Evolutionary conservation across 148 eudicot genomes (phyloP), one percentile per base, ranked within the genome.

Genomic region (Rhododendron vialii): DNA sequence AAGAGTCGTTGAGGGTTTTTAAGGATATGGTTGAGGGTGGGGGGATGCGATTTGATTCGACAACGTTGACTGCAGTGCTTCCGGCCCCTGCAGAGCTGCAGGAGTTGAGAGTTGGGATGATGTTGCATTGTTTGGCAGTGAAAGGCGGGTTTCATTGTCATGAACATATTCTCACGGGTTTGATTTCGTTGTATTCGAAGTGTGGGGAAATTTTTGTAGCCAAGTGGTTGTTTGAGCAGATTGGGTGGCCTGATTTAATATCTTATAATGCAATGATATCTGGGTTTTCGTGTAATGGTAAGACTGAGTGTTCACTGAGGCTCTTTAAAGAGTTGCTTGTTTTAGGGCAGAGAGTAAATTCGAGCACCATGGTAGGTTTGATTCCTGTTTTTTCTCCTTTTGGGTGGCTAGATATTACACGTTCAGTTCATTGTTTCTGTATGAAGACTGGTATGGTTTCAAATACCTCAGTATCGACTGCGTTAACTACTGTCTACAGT

Each of bases 201-300:
- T 95, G 98, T 84, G 92, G 93, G 85, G 92, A 95, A 48, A 82
- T 89, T 65, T 86, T 59, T 3, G 86, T 88, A 5, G 96, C 98
- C 4, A 87, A 80, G 80, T 76, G 69, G 59, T 84, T 95, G 90
- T 96, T 96, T 89, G 90, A 81, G 33, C 88, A 85, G 87, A 92
- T 94, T 59, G 30, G 75, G 74, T 83, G 81, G 78, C 95, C 95
- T 17, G 98, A 96, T 88, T 86, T 94, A 86, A 83, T 95, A 75
- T 92, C 95, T 63, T 95, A 88, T 87, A 95, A 95, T 89, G 98
- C 96, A n/a, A 88, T 96, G 91, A 92, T 94, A 84, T 90, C 98
- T n/a, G 96, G 96, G 38, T 95, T 89, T 87, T 89, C 93, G 36
- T 84, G 87, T 82, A 93, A 91, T 78, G 50, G 86, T 61, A 88